Evolutionary conservation across 2,329 filamentous ascomycete species (phyloP), one percentile per base, ranked within the genome.

Genomic region (Arachnopeziza araneosa): DNA sequence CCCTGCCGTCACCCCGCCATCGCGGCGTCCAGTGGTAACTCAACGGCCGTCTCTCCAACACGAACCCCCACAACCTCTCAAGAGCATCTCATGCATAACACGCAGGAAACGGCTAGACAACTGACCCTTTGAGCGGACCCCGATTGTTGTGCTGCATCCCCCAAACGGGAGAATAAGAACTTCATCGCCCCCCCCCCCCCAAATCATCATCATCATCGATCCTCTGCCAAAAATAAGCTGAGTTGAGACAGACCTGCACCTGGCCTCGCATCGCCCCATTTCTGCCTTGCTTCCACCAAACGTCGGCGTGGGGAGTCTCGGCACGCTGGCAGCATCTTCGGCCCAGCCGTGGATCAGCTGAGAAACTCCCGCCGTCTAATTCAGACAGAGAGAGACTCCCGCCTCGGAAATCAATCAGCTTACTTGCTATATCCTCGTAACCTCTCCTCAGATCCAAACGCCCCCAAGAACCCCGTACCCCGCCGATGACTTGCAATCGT

Each of bases 171-270:
- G 21, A 22, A 52, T 52, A 52, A 52, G 50, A 21, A 52, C 21
- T n/a, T 52, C 21, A 3, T 10, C 50, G 10, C 2, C 8, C 50
- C 50, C 50, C 14, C 50, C 50, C 3, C 8, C 14, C 50, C 6
- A 10, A 3, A 12, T n/a, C 17, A 56, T 19, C 12, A 44, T 19
- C 36, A 44, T 44, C 36, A 44, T 44, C 17, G 36, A 44, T 44
- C 36, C 36, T 44, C 36, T 44, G 36, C 36, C 36, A 44, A 44
- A 44, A 44, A 57, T 58, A 57, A 66, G 66, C 64, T 64, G 66
- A 66, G 66, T 67, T 66, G 64, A 68, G 65, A 65, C 65, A 65
- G 17, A 8, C 36, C 36, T 44, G 36, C 36, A 44, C 17, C 36
- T 44, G 36, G 6, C 12, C 36, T 44, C 36, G 17, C 12, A 6